Conservation (phyloP, 1,284 basidiomycete genomes). For the Trichosporon sp. region DNA sequence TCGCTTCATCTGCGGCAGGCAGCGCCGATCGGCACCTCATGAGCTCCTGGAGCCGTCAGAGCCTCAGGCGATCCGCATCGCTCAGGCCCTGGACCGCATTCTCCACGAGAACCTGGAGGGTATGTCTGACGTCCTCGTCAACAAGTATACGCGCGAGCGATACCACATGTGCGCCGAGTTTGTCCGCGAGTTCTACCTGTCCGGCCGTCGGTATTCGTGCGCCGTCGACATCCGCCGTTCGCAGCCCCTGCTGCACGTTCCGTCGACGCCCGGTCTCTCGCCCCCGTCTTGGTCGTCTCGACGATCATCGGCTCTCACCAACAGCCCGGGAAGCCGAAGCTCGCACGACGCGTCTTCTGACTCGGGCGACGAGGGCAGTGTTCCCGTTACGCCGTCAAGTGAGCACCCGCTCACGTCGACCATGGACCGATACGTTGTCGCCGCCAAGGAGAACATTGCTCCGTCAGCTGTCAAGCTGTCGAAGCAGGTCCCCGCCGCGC, state of each 20-base stretch:
- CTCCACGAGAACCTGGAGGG: slow-evolving; percentile 82
- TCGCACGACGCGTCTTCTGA: slow-evolving; percentile 47
- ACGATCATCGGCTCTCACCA: slow-evolving; percentile 31
- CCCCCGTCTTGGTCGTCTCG: slow-evolving; percentile 46
- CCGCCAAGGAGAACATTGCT: slow-evolving; percentile 53
- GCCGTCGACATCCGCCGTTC: slow-evolving; percentile 42
- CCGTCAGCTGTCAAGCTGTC: slow-evolving; percentile 34
- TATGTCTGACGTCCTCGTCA: slow-evolving; percentile 88
- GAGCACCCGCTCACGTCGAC: slow-evolving; percentile 45
- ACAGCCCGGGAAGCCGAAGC: slow-evolving; percentile 48
- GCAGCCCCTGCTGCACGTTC: slow-evolving; percentile 43
- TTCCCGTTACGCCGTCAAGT: slow-evolving; percentile 51
- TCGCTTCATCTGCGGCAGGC: slow-evolving; percentile 78
- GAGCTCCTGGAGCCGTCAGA: slow-evolving; percentile 33
- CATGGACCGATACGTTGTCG: slow-evolving; percentile 30
- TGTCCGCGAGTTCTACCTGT: slow-evolving; percentile 83
- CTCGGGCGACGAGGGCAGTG: slow-evolving; percentile 55
- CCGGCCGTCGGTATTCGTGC: slow-evolving; percentile 58
- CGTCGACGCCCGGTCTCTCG: slow-evolving; percentile 49
- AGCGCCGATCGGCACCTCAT: slow-evolving; percentile 65
- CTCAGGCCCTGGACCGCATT: slow-evolving; percentile 80
- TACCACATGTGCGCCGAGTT: slow-evolving; percentile 91
- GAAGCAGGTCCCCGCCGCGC: not conserved
- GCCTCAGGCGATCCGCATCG: slow-evolving; percentile 56
- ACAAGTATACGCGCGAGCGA: slow-evolving; percentile 95